Conservation (phyloP, 2,329 filamentous ascomycete genomes). For the Claviceps humidiphila region DNA sequence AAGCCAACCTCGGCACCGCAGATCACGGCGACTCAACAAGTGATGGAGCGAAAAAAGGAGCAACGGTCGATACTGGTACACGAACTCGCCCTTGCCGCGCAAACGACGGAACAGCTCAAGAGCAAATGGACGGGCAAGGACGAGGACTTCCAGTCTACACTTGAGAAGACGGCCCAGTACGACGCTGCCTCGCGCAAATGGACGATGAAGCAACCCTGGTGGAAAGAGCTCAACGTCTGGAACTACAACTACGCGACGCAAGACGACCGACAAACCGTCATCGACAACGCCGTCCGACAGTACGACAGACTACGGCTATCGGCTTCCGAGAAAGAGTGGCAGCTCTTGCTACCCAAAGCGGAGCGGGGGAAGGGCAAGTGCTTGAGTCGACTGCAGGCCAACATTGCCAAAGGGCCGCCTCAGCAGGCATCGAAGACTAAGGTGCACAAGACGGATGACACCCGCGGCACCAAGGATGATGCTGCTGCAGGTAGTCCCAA, state of each 20-base stretch:
- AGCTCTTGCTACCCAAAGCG: conserved; percentile 42
- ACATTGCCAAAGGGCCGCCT: conserved; percentile 39
- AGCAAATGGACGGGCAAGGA: conserved; percentile 37
- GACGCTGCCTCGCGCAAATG: conserved; percentile 36
- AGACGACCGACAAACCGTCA: conserved; percentile 43
- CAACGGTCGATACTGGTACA: conserved; percentile 43
- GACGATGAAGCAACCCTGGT: conserved; percentile 42
- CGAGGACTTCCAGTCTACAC: conserved; percentile 38
- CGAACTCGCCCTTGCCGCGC: conserved; percentile 43
- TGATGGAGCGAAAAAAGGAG: conserved; percentile 39
- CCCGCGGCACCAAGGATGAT: conserved; percentile 26
- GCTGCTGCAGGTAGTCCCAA: conserved; percentile 16
- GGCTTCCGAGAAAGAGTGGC: conserved; percentile 45
- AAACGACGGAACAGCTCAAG: conserved; percentile 34
- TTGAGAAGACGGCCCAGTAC: conserved; percentile 46
- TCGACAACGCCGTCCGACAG: conserved; percentile 46
- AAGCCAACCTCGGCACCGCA: conserved; percentile 38
- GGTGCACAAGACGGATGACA: conserved; percentile 37
- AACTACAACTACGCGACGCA: conserved; percentile 42
- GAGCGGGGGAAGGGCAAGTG: conserved; percentile 46
- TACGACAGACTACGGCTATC: conserved; percentile 47
- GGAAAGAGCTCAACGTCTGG: conserved; percentile 53
- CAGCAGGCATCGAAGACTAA: conserved; percentile 35
- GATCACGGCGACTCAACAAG: conserved; percentile 36
- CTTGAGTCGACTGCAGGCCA: conserved; percentile 47